A percentile compares a stretch with the other conserved stretches of the same genome.
Conservation (phyloP, 768 basidiomycete species). For the Kondoa malvinella region DNA sequence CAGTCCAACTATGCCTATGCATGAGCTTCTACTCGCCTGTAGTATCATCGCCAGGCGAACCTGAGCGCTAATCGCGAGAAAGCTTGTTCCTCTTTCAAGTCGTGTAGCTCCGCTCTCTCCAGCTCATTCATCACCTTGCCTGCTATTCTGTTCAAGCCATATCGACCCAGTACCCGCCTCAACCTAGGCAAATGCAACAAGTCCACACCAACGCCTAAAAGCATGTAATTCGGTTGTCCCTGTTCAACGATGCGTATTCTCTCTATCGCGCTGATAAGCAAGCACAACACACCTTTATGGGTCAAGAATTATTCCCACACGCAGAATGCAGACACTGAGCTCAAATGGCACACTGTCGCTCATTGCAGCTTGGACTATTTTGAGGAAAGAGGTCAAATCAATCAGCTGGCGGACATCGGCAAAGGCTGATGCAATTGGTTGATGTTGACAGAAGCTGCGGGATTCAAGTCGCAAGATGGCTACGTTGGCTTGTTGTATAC, state of each 20-base stretch:
- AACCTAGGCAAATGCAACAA: constrained; percentile 16
- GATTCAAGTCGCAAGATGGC: constrained; percentile 49
- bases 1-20: constrained; percentile 19
- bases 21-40: background rate
- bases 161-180: background rate
- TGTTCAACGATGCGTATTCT: constrained; percentile 16
- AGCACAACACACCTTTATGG: constrained; percentile 26
- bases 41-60: constrained; percentile 2
- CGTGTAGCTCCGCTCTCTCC: constrained; percentile 3
- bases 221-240: constrained; percentile 2
- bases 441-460: constrained; percentile 33
- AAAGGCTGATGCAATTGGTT: background rate
- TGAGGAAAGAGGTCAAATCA: constrained; percentile 63
- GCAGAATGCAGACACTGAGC: constrained; percentile 42
- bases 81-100: background rate
- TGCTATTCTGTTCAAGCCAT: constrained; percentile 7
- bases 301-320: constrained; percentile 21
- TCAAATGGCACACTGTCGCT: constrained; percentile 70
- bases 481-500: constrained; percentile 72
- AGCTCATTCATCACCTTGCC: constrained; percentile 9
- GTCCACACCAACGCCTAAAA: constrained; percentile 21
- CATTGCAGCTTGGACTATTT: constrained; percentile 80
- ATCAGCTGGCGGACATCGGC: background rate
- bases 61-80: constrained; percentile 17
- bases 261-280: constrained; percentile 24